A percentile compares a stretch with the other conserved stretches of the same genome.
Evolutionary conservation across 78 protist genomes (phyloP).

Genomic region (Pigoraptor vietnamica): DNA sequence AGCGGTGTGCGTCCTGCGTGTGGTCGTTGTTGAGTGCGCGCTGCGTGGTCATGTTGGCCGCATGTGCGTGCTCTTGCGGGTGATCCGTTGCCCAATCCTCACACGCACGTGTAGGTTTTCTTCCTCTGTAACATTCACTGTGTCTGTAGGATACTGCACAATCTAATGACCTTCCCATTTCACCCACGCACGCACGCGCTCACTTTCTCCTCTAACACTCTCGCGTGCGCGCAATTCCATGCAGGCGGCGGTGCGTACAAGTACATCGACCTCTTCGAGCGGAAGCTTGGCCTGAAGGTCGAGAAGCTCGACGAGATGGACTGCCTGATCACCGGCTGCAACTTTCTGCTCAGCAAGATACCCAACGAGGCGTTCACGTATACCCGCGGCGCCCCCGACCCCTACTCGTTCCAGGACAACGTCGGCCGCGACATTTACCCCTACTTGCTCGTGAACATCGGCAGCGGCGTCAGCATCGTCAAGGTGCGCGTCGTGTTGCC

Average conservation of each 20-base stretch:
- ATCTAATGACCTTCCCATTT: too few species aligned
- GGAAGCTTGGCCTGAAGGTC: conserved; percentile 37
- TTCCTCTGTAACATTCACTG: too few species aligned
- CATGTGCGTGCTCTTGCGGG: too few species aligned
- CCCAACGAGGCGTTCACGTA: conserved; percentile 23
- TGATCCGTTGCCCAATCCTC: too few species aligned
- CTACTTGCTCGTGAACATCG: conserved; percentile 80
- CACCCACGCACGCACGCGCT: too few species aligned
- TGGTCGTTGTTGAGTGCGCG: too few species aligned
- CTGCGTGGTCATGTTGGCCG: too few species aligned
- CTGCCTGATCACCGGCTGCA: conserved; percentile 69
- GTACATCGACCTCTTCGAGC: conserved; percentile 40
- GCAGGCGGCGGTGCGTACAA: conserved; percentile 81
- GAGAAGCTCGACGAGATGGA: conserved; percentile 68
- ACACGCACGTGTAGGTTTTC: too few species aligned
- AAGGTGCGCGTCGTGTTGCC: conserved; percentile 48
- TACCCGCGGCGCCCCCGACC: background rate
- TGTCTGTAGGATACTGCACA: too few species aligned
- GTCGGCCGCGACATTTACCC: conserved; percentile 46
- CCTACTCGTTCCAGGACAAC: background rate
- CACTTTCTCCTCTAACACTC: too few species aligned
- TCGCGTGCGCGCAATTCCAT: too few species aligned
- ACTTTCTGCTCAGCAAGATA: conserved; percentile 51
- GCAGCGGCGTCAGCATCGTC: conserved; percentile 84
- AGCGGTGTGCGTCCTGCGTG: too few species aligned